Conservation (phyloP, 2,329 filamentous ascomycete species). For the Coniella vitis region DNA sequence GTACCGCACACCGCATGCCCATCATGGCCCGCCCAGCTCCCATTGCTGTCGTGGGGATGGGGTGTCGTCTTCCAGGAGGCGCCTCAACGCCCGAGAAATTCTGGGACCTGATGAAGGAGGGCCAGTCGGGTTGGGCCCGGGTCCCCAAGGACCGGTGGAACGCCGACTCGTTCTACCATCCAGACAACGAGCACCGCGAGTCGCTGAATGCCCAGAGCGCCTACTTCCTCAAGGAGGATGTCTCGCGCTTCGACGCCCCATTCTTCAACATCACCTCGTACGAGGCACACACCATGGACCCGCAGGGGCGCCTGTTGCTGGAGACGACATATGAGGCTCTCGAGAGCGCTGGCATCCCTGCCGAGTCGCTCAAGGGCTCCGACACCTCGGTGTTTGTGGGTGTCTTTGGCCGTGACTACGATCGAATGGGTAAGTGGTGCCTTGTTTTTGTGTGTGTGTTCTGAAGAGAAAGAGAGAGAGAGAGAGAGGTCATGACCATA, state of each 20-base stretch:
- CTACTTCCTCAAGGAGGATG: slow-evolving; percentile 27
- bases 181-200: slow-evolving; percentile 26
- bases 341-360: slow-evolving; percentile 26
- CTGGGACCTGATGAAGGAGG: slow-evolving; percentile 24
- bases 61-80: slow-evolving; percentile 4
- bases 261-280: slow-evolving; percentile 3
- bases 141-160: slow-evolving; percentile 28
- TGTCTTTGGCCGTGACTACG: slow-evolving; percentile 19
- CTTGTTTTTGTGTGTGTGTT: not conserved
- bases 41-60: slow-evolving; percentile 5
- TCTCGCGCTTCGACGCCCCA: slow-evolving; percentile 25
- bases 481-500: no score
- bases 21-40: not conserved
- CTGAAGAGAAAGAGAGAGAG: no score
- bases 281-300: slow-evolving; percentile 18
- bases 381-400: slow-evolving; percentile 28
- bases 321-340: slow-evolving; percentile 29
- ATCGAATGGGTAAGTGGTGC: slow-evolving; percentile 1
- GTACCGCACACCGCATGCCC: not conserved
- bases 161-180: slow-evolving; percentile 27
- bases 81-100: slow-evolving; percentile 18
- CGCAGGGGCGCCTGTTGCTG: slow-evolving; percentile 25
- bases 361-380: slow-evolving; percentile 23
- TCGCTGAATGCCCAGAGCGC: slow-evolving; percentile 25
- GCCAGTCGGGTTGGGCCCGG: slow-evolving; percentile 23